These are phyloP conservation scores for Seiridium unicorne DNA, from an alignment of 2,329 filamentous ascomycete genomes.

Conservation along the genomic window DNA sequence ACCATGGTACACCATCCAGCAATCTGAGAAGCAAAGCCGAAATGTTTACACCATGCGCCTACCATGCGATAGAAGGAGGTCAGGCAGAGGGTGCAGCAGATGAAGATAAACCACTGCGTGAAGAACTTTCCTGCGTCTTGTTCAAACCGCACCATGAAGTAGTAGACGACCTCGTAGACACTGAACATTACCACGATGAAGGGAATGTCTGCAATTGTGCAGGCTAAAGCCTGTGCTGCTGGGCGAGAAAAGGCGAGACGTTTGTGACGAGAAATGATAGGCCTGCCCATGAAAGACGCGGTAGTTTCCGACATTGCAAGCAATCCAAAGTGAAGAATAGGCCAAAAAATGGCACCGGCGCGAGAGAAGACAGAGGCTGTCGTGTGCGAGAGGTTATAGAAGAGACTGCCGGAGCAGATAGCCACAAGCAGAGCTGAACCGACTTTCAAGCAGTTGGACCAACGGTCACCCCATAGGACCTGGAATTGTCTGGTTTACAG, in stretches of 20 bases:
- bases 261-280: conserved; percentile 30
- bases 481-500: conserved; percentile 24
- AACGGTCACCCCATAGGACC: conserved; percentile 29
- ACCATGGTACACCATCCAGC: conserved; percentile 24
- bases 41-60: conserved; percentile 57
- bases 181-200: conserved; percentile 47
- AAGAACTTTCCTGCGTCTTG: conserved; percentile 45
- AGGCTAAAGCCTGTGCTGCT: conserved; percentile 33
- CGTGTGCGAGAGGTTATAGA: conserved; percentile 58
- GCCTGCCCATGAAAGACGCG: conserved; percentile 26
- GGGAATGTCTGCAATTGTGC: conserved; percentile 39
- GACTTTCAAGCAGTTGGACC: conserved; percentile 31
- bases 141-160: conserved; percentile 30
- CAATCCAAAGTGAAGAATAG: conserved; percentile 36
- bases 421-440: conserved; percentile 65
- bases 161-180: conserved; percentile 45
- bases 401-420: conserved; percentile 63
- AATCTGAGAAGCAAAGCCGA: conserved; percentile 24
- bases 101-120: conserved; percentile 64
- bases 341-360: conserved; percentile 29
- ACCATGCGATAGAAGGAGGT: conserved; percentile 67
- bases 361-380: conserved; percentile 57
- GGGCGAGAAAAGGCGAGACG: conserved; percentile 30
- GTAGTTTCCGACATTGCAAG: conserved; percentile 39
- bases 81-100: conserved; percentile 55